Conservation (phyloP, 2,329 filamentous ascomycete genomes). For the Cladosporium sp. region DNA sequence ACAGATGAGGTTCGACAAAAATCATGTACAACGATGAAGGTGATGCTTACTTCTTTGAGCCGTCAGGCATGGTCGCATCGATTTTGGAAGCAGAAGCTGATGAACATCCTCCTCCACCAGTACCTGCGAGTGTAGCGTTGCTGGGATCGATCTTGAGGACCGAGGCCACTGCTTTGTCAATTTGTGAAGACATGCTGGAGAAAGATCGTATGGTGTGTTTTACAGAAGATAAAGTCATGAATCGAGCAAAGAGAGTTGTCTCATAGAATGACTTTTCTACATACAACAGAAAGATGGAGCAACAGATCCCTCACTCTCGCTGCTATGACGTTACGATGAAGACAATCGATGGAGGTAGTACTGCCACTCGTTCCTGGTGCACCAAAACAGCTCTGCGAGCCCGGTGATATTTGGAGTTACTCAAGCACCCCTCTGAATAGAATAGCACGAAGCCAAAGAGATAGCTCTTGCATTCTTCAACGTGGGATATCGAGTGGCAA, state of each 20-base stretch:
- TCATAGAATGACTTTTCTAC: not conserved
- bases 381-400: too few species aligned
- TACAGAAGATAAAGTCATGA: not conserved
- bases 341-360: not conserved
- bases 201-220: not conserved
- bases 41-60: constrained; percentile 36
- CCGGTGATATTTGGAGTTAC: too few species aligned
- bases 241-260: not conserved
- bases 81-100: constrained; percentile 63
- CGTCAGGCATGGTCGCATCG: constrained; percentile 43
- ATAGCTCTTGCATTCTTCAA: too few species aligned
- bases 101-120: constrained; percentile 64
- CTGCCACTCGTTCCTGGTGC: not conserved
- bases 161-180: constrained; percentile 60
- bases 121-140: constrained; percentile 52
- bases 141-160: constrained; percentile 57
- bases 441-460: too few species aligned
- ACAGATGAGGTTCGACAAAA: not conserved
- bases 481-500: not conserved
- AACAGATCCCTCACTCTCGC: not conserved
- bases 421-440: too few species aligned
- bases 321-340: constrained; percentile 8
- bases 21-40: not conserved
- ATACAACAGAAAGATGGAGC: not conserved
- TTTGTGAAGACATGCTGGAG: constrained; percentile 8